phyloP scores from a whole-genome alignment of 192 early-diverging fungal species.

The Pilobolus umbonatus region DNA sequence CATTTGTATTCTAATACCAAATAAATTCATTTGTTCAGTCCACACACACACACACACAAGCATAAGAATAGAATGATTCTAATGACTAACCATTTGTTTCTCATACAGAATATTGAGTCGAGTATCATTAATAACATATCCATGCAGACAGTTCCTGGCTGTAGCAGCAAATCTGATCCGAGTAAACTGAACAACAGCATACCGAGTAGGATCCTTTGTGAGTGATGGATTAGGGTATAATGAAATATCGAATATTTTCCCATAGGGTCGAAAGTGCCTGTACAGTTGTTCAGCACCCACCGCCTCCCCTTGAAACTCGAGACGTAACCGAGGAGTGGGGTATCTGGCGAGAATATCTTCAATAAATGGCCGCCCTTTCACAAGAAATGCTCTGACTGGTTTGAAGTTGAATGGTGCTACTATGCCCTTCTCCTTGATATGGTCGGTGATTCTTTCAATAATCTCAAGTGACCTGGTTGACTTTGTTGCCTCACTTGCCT shows the following conservation, averaged over 20 bases:
- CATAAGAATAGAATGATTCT: no score
- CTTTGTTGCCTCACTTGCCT: conserved; percentile 25
- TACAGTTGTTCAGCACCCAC: conserved; percentile 65
- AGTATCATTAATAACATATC: conserved; percentile 66
- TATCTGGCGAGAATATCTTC: conserved; percentile 65
- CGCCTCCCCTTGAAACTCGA: conserved; percentile 78
- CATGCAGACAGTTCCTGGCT: conserved; percentile 90
- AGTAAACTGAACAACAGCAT: conserved; percentile 77
- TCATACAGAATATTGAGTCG: conserved; percentile 59
- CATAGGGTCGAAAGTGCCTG: conserved; percentile 70
- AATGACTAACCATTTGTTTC: conserved; percentile 43
- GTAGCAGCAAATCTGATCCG: conserved; percentile 79
- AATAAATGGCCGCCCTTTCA: conserved; percentile 66
- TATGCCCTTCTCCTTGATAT: conserved; percentile 48
- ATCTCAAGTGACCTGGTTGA: conserved; percentile 39
- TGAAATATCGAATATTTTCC: conserved; percentile 77
- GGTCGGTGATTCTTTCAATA: conserved; percentile 37
- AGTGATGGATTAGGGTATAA: conserved; percentile 46
- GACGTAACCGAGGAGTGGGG: conserved; percentile 44
- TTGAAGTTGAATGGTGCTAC: conserved; percentile 67
- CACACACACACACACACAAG: no score
- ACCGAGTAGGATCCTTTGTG: conserved; percentile 72
- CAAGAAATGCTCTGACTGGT: conserved; percentile 57
- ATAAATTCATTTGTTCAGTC: no score
- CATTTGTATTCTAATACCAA: conserved; percentile 42